These are phyloP conservation scores for Hortiboletus rubellus DNA, from an alignment of 1,284 basidiomycete species.

Conservation along the genomic window DNA sequence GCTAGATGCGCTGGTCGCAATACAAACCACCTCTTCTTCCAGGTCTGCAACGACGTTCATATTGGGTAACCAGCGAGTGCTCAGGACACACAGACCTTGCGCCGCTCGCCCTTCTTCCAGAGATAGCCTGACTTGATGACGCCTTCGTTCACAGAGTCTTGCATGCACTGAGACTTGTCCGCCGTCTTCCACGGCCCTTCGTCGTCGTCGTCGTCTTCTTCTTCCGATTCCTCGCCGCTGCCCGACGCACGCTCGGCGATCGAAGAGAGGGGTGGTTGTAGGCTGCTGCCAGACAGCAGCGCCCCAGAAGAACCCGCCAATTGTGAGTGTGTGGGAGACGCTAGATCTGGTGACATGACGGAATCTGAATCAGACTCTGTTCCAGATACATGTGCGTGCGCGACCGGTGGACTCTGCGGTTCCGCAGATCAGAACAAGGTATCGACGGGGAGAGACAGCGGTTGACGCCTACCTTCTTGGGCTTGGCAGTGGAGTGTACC, in stretches of 20 bases:
- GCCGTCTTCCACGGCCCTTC: conserved; percentile 63
- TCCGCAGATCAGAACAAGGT: conserved; percentile 14
- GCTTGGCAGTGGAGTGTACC: conserved; percentile 59
- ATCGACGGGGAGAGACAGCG: background rate
- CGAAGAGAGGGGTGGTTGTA: conserved; percentile 62
- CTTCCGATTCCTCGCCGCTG: conserved; percentile 71
- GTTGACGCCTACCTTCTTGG: conserved; percentile 41
- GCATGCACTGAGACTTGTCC: conserved; percentile 41
- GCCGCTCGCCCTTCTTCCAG: conserved; percentile 93
- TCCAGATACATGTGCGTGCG: conserved; percentile 58
- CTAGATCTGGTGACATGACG: conserved; percentile 55
- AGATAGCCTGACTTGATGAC: conserved; percentile 91
- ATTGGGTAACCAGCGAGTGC: conserved; percentile 12
- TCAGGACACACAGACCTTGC: conserved; percentile 70
- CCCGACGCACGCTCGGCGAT: conserved; percentile 72
- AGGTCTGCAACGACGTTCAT: conserved; percentile 59
- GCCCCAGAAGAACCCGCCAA: conserved; percentile 30
- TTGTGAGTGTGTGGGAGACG: conserved; percentile 38
- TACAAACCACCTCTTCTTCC: conserved; percentile 99
- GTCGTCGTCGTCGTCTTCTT: conserved; percentile 67
- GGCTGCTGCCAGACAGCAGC: conserved; percentile 39
- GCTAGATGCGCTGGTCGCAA: conserved; percentile 88
- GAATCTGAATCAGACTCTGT: conserved; percentile 88
- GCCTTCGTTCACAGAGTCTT: conserved; percentile 61
- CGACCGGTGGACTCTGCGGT: conserved; percentile 35